Evolutionary conservation across 371 early-diverging fungal genomes (phyloP).

Genomic region (Lichtheimia ornata): DNA sequence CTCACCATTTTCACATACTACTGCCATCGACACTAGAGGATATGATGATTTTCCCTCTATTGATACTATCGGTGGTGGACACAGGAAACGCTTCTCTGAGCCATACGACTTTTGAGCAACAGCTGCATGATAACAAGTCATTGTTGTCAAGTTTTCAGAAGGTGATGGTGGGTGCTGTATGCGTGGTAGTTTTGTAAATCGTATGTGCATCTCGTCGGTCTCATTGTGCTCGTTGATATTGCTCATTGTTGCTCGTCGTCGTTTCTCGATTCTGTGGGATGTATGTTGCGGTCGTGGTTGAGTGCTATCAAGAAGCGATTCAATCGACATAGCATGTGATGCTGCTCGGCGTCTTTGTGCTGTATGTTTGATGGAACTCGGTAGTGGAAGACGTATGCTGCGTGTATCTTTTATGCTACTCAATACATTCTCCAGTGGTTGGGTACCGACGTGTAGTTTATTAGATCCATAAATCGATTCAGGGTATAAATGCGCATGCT

Average conservation of each 20-base stretch:
- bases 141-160: constrained; percentile 31
- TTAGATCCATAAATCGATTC: constrained; percentile 29
- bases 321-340: constrained; percentile 41
- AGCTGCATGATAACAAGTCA: constrained; percentile 66
- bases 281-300: not conserved
- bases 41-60: constrained; percentile 27
- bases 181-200: constrained; percentile 12
- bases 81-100: constrained; percentile 84
- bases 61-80: constrained; percentile 84
- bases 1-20: constrained; percentile 52
- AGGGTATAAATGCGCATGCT: constrained; percentile 26
- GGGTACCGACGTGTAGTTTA: constrained; percentile 24
- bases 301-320: constrained; percentile 29
- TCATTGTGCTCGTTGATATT: not conserved
- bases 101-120: constrained; percentile 92
- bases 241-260: constrained; percentile 2
- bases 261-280: constrained; percentile 5
- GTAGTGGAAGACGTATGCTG: constrained; percentile 4
- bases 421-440: constrained; percentile 49
- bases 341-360: not conserved
- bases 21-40: constrained; percentile 62
- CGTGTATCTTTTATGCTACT: constrained; percentile 35
- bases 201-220: not conserved
- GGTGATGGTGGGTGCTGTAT: not conserved
- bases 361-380: not conserved